Conservation (phyloP, 2,329 filamentous ascomycete species). For the Fusarium sp. region DNA sequence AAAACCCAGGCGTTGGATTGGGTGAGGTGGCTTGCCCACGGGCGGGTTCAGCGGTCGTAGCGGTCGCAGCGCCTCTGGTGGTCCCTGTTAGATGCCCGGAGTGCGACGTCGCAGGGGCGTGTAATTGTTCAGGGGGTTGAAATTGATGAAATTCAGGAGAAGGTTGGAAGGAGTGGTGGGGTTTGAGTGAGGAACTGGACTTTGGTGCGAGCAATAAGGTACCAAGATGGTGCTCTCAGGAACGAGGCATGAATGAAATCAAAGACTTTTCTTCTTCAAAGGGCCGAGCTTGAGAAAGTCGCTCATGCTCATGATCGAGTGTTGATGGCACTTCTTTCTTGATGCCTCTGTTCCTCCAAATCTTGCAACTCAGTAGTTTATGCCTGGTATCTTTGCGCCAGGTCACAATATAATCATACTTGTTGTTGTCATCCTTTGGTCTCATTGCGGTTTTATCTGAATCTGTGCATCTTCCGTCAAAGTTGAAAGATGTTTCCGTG, state of each 20-base stretch:
- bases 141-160: constrained; percentile 23
- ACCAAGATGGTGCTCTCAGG: constrained; percentile 14
- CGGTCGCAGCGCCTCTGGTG: constrained; percentile 35
- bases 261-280: constrained; percentile 11
- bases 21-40: constrained; percentile 38
- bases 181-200: background rate
- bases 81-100: constrained; percentile 10
- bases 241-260: constrained; percentile 30
- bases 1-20: constrained; percentile 39
- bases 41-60: constrained; percentile 35
- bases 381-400: background rate
- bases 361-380: background rate
- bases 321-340: background rate
- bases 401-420: background rate
- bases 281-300: background rate
- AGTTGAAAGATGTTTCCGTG: constrained; percentile 20
- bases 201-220: background rate
- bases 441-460: constrained; percentile 9
- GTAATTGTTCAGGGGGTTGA: constrained; percentile 13
- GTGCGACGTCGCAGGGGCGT: constrained; percentile 12
- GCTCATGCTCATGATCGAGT: background rate
- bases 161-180: constrained; percentile 22
- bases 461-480: background rate
- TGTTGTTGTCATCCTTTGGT: background rate
- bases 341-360: background rate